Percentiles rank a stretch among this genome's conserved stretches.
Evolutionary conservation across 2,329 filamentous ascomycete species (phyloP).

Genomic region (Aspergillus hortae): DNA sequence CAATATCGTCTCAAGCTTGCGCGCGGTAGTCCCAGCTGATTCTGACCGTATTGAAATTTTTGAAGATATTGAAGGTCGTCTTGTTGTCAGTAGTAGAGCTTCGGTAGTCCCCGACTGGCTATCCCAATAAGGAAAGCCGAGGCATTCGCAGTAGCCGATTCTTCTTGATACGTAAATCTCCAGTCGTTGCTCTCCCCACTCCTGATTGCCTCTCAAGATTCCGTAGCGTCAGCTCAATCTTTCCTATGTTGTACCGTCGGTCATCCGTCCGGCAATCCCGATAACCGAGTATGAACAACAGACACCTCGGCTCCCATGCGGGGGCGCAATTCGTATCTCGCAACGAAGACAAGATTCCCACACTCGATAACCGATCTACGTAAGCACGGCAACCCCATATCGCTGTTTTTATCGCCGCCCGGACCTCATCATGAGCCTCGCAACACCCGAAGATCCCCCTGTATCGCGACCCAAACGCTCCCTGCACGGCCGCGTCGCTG

Average conservation of each 20-base stretch:
- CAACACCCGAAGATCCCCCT: background rate
- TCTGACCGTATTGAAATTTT: no score
- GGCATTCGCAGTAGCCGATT: background rate
- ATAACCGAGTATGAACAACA: background rate
- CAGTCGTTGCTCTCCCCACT: background rate
- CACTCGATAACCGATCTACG: no score
- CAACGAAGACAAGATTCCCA: no score
- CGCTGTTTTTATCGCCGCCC: background rate
- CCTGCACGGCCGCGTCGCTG: slow-evolving; percentile 28
- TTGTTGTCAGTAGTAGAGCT: background rate
- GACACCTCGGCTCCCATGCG: background rate
- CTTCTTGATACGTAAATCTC: background rate
- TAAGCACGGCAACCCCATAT: no score
- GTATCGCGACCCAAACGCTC: background rate
- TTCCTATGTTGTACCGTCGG: no score
- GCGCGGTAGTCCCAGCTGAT: background rate
- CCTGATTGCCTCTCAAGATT: background rate
- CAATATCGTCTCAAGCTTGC: background rate
- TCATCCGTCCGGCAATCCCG: background rate
- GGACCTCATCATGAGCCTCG: background rate
- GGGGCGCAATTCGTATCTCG: background rate
- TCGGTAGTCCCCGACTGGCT: background rate
- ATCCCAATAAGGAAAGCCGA: background rate
- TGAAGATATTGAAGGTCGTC: background rate
- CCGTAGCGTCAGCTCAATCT: background rate